Base-by-base conservation (phyloP, 2,329 filamentous ascomycete species). In the Aureobasidium sp. region DNA sequence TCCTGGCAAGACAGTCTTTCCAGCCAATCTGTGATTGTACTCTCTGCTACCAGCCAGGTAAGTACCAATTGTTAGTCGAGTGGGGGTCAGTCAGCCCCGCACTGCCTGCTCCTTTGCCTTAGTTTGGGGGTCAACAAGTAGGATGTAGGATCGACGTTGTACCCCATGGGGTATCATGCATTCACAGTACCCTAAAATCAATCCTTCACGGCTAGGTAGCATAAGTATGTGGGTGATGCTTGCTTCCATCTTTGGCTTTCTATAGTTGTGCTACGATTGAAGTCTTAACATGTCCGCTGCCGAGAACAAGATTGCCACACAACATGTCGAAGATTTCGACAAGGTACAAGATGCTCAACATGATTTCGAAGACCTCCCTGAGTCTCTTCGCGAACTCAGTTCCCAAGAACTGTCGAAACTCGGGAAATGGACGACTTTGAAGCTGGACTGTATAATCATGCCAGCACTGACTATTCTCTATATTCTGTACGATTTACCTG, bases 371-470 rank as follows among this genome's bases (percentile, higher is more conserved):
- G 55, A 48, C n/a, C 44, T 59, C 9, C 55, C 55, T 12, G 55
- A 48, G 8, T 59, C 55, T 20, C 44, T 59, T 20, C 44, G 44
- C 20, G 42, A 41, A 20, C 55, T 59, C 23, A 41, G 34, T 23
- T 20, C 23, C 5, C 44, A 59, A n/a, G 55, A 59, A 32, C 12
- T 59, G 13, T 15, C 29, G 9, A 59, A 39, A 34, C 26, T 59
- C 6, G 55, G 55, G 3, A 59, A 34, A 27, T 59, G 55, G 42
- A 59, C 55, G n/a, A 59, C 44, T 10, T 7, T 59, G 34, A 59
- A 59, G 5, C 27, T 59, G 42, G 55, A 59, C 17, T 32, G 36
- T 13, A 59, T 59, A 17, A 37, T 59, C 32, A 59, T 59, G 55
- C 55, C 55, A 5, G 55, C 55, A 3, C 46, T 59, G 5, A 59